Evolutionary conservation across 805 yeast species (phyloP).

Genomic region (Kluyveromyces wickerhamii): DNA sequence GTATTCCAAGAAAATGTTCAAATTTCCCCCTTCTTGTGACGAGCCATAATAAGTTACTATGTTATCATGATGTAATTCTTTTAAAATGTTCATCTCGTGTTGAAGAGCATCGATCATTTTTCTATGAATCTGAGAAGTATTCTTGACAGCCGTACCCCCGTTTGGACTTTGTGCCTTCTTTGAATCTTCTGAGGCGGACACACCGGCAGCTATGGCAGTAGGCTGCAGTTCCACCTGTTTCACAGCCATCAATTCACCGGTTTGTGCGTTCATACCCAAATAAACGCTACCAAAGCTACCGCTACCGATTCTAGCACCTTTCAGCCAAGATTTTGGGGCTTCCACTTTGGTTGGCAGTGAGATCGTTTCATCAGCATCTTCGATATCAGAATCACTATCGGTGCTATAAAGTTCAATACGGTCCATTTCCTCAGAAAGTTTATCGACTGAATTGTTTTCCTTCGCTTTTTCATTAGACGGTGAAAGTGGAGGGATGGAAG

Average conservation of each 20-base stretch:
- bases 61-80: constrained; percentile 80
- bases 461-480: too few species aligned
- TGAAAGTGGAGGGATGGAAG: too few species aligned
- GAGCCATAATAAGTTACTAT: constrained; percentile 91
- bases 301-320: constrained; percentile 88
- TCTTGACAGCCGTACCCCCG: constrained; percentile 13
- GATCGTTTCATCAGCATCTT: constrained; percentile 31
- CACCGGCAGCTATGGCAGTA: constrained; percentile 30
- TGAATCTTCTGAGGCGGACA: constrained; percentile 12
- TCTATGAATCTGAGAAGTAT: constrained; percentile 31
- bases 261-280: constrained; percentile 81
- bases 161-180: constrained; percentile 16
- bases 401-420: constrained; percentile 13
- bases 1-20: constrained; percentile 76
- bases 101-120: constrained; percentile 74
- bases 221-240: constrained; percentile 77
- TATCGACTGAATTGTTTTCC: too few species aligned
- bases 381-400: constrained; percentile 19
- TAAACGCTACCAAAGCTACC: constrained; percentile 95
- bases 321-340: constrained; percentile 80
- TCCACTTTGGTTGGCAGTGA: constrained; percentile 27
- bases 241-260: constrained; percentile 96
- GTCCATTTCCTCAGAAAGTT: too few species aligned
- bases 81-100: constrained; percentile 69
- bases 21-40: constrained; percentile 55